Percentiles rank a stretch among this genome's conserved stretches.
These are phyloP conservation scores for Hymenoscyphus fructigenus DNA, from an alignment of 2,329 filamentous ascomycete genomes.

Conservation along the genomic window DNA sequence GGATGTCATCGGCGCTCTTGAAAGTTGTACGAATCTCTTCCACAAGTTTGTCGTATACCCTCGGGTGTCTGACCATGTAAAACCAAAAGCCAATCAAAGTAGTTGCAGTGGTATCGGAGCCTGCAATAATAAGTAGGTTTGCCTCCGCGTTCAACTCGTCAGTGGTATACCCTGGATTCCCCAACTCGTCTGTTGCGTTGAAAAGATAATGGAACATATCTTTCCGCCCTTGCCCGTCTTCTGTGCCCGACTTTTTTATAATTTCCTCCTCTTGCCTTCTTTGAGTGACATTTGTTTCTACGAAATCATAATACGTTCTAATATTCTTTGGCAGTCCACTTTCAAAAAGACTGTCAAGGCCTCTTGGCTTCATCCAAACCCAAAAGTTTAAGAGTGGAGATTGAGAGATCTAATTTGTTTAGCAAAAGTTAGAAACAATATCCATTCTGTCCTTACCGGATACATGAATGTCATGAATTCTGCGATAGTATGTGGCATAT, in stretches of 20 bases:
- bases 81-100: conserved; percentile 39
- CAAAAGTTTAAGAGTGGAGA: conserved; percentile 4
- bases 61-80: conserved; percentile 37
- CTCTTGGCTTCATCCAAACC: conserved; percentile 13
- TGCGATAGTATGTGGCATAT: conserved; percentile 11
- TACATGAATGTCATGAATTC: conserved; percentile 10
- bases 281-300: neutral
- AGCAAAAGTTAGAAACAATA: neutral
- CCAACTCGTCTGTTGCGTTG: conserved; percentile 69
- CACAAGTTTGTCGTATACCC: conserved; percentile 31
- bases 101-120: conserved; percentile 41
- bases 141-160: conserved; percentile 28
- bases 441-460: neutral
- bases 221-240: neutral
- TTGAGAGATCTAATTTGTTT: neutral
- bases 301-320: neutral
- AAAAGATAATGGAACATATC: conserved; percentile 71
- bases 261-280: conserved; percentile 5
- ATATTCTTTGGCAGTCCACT: neutral
- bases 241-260: neutral
- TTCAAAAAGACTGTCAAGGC: conserved; percentile 7
- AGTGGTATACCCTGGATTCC: conserved; percentile 42
- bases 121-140: conserved; percentile 29
- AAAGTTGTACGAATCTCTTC: conserved; percentile 18
- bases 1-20: conserved; percentile 17